Base-by-base conservation (phyloP, 441 rosid species). In the Populus tomentosa region DNA sequence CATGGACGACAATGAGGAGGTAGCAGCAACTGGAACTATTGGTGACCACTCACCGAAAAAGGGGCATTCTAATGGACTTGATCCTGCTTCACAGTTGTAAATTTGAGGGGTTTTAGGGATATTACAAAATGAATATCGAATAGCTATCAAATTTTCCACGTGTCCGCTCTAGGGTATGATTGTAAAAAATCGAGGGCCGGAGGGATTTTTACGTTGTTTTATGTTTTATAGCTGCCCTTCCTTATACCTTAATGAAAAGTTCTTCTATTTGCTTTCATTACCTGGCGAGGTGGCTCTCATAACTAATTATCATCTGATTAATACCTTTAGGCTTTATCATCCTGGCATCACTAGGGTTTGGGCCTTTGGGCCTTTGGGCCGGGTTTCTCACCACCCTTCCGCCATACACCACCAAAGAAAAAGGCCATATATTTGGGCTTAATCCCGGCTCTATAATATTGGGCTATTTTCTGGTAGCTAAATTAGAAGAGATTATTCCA, bases 11-110 rank as follows among this genome's bases (percentile, higher is more conserved):
- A 18, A 72, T 7, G 71, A 84, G 7, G 85, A 71, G 1, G 80
- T 23, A 2, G 78, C 67, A n/a, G 76, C 26, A n/a, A 30, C 10
- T 64, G 75, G 56, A 38, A 64, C 69, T 2, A 63, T 56, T 24
- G 87, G 81, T 72, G 24, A 71, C 21, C 74, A 74, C 7, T 23
- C 79, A 21, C 70, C 72, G 82, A 86, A 80, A 78, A 81, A 84
- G 6, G 88, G 91, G 26, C 75, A 77, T 71, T 7, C 79, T 70
- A 81, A 85, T 18, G 89, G 92, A 32, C 87, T 85, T 76, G 88
- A 88, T 76, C 85, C 86, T 20, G 77, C 82, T 70, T 77, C 78
- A 4, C 83, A 68, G 79, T 71, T 86, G 82, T 86, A 81, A 81
- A 83, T 73, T 76, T 61, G 10, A 62, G 64, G 11, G 69, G 30